Percentiles rank a stretch among this genome's conserved stretches.
phyloP scores from a whole-genome alignment of 2,329 filamentous ascomycete genomes.

The Aspergillus carbonarius region DNA sequence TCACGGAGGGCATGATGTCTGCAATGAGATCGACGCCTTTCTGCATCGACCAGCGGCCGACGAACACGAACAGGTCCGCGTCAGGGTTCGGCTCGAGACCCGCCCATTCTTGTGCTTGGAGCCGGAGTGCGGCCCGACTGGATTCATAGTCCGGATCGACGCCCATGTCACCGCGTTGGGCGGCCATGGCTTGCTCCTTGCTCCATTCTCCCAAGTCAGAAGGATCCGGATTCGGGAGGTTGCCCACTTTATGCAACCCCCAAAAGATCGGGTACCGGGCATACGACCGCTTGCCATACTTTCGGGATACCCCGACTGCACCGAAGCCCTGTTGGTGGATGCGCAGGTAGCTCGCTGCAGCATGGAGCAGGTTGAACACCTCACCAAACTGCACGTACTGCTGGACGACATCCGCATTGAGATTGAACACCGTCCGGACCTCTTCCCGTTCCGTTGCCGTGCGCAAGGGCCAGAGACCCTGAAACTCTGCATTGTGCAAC shows the following conservation, averaged over 20 bases:
- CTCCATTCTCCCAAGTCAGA: constrained; percentile 54
- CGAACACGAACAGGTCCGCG: constrained; percentile 65
- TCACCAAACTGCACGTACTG: constrained; percentile 66
- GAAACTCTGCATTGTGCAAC: constrained; percentile 67
- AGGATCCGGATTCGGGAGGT: constrained; percentile 64
- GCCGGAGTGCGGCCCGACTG: constrained; percentile 52
- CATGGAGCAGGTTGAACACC: constrained; percentile 66
- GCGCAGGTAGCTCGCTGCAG: constrained; percentile 62
- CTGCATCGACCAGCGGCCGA: constrained; percentile 67
- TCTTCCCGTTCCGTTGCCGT: constrained; percentile 59
- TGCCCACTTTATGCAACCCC: constrained; percentile 61
- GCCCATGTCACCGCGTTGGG: constrained; percentile 45
- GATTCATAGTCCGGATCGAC: constrained; percentile 57
- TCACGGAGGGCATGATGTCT: constrained; percentile 63
- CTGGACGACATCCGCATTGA: constrained; percentile 55
- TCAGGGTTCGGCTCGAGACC: constrained; percentile 59
- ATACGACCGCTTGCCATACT: constrained; percentile 66
- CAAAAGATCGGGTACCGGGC: constrained; percentile 68
- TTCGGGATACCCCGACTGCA: constrained; percentile 65
- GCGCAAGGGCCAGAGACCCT: constrained; percentile 66
- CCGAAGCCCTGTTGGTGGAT: constrained; percentile 66
- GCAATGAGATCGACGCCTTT: constrained; percentile 68
- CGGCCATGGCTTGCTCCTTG: constrained; percentile 55
- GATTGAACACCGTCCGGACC: constrained; percentile 63
- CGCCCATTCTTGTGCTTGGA: constrained; percentile 67